These are phyloP conservation scores for Trichoderma polysporum DNA, from an alignment of 2,329 filamentous ascomycete species.

Conservation along the genomic window DNA sequence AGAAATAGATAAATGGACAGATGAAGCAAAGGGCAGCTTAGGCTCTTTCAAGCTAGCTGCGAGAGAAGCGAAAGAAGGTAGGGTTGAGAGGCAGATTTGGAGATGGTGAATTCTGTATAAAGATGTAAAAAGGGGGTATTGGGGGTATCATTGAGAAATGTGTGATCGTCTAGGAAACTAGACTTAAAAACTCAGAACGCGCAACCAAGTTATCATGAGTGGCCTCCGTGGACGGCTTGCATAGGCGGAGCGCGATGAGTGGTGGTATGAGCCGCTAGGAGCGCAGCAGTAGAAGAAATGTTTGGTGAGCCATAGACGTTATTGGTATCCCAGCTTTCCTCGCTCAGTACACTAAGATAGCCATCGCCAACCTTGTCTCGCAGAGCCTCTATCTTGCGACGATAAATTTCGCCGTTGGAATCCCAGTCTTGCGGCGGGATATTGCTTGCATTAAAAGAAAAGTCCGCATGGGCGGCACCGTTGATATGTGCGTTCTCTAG, in stretches of 20 bases:
- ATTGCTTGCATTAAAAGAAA: background rate
- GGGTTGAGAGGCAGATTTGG: background rate
- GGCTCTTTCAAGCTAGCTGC: constrained; percentile 3
- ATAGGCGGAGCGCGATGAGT: constrained; percentile 35
- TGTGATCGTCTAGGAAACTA: background rate
- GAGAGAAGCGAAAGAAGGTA: constrained; percentile 19
- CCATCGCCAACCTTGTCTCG: constrained; percentile 82
- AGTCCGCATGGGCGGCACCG: background rate
- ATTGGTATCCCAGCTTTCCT: constrained; percentile 64
- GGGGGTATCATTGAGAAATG: constrained; percentile 34
- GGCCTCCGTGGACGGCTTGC: constrained; percentile 54
- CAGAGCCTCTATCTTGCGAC: constrained; percentile 82
- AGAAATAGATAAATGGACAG: constrained; percentile 25
- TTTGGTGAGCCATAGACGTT: constrained; percentile 25
- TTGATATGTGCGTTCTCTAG: constrained; percentile 3
- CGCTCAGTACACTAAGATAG: constrained; percentile 83
- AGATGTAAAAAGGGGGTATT: constrained; percentile 21
- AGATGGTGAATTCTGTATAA: background rate
- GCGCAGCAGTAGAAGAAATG: constrained; percentile 31
- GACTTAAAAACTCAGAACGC: background rate
- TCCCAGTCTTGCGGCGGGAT: constrained; percentile 56
- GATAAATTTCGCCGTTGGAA: constrained; percentile 73
- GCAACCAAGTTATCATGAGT: constrained; percentile 41
- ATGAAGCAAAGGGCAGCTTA: constrained; percentile 23
- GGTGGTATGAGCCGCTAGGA: constrained; percentile 34